Conservation (phyloP, 306 rosid genomes). For the Vicia villosa region DNA sequence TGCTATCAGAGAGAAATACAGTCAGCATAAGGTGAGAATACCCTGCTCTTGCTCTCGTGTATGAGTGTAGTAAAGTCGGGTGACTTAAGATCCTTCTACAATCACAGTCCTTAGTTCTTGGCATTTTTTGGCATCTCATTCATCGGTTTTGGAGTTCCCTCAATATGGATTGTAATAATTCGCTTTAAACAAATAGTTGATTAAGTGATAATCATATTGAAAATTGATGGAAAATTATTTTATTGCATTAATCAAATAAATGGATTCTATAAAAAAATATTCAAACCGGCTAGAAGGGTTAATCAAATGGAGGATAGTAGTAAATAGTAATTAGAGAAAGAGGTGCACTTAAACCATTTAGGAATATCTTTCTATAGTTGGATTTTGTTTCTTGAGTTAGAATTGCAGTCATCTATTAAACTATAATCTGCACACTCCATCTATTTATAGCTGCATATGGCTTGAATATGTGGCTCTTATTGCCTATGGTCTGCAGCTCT, state of each 20-base stretch:
- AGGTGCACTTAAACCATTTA: background rate
- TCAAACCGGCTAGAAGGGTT: background rate
- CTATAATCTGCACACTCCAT: too few species aligned
- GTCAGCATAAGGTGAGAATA: conserved; percentile 64
- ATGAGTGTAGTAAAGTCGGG: background rate
- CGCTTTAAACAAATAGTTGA: background rate
- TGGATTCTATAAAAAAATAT: background rate
- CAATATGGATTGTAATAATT: too few species aligned
- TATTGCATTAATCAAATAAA: conserved; percentile 12
- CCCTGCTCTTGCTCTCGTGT: background rate
- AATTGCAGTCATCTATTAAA: too few species aligned
- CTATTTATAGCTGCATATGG: too few species aligned
- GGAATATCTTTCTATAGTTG: conserved; percentile 5
- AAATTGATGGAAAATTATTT: background rate
- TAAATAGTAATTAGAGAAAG: background rate
- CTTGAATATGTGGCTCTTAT: too few species aligned
- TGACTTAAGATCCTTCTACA: background rate
- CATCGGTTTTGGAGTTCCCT: background rate
- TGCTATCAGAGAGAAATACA: conserved; percentile 61
- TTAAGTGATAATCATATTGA: conserved; percentile 6
- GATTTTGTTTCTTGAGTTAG: too few species aligned
- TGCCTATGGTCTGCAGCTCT: too few species aligned
- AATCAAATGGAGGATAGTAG: background rate
- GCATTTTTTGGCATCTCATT: background rate
- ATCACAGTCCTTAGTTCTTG: conserved; percentile 13